Percentiles rank a stretch among this genome's conserved stretches.
Evolutionary conservation across 2,329 filamentous ascomycete genomes (phyloP).

Genomic region (Pyrenophora seminiperda): DNA sequence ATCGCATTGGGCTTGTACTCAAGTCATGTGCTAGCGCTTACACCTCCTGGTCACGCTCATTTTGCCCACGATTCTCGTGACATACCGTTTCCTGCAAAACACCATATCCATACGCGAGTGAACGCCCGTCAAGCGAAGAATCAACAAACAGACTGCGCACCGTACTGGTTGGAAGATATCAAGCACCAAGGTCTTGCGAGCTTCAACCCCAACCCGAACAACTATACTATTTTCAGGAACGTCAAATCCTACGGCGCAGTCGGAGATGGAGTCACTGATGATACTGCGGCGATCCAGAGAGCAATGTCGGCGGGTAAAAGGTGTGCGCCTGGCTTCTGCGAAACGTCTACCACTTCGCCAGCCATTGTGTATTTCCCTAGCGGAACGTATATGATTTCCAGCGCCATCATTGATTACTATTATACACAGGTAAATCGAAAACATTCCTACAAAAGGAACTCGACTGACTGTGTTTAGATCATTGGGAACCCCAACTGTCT

Average conservation of each 20-base stretch:
- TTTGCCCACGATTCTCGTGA: slow-evolving; percentile 15
- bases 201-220: slow-evolving; percentile 46
- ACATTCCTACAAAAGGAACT: background rate
- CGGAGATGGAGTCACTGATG: slow-evolving; percentile 43
- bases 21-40: slow-evolving; percentile 5
- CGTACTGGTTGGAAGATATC: slow-evolving; percentile 51
- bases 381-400: slow-evolving; percentile 64
- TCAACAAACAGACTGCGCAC: slow-evolving; percentile 27
- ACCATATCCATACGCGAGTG: slow-evolving; percentile 12
- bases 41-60: slow-evolving; percentile 2
- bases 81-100: slow-evolving; percentile 14
- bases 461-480: slow-evolving; percentile 41
- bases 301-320: slow-evolving; percentile 50
- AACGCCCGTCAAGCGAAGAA: slow-evolving; percentile 19
- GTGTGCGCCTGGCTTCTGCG: slow-evolving; percentile 50
- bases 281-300: slow-evolving; percentile 61
- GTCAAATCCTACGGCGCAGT: slow-evolving; percentile 51
- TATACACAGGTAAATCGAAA: slow-evolving; percentile 56
- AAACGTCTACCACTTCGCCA: slow-evolving; percentile 57
- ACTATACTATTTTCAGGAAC: slow-evolving; percentile 51
- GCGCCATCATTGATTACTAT: slow-evolving; percentile 66
- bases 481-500: slow-evolving; percentile 64
- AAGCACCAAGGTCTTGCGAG: slow-evolving; percentile 50
- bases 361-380: slow-evolving; percentile 63
- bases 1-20: slow-evolving; percentile 6